Conservation (phyloP, 345 rosid genomes). For the Conringia planisiliqua region DNA sequence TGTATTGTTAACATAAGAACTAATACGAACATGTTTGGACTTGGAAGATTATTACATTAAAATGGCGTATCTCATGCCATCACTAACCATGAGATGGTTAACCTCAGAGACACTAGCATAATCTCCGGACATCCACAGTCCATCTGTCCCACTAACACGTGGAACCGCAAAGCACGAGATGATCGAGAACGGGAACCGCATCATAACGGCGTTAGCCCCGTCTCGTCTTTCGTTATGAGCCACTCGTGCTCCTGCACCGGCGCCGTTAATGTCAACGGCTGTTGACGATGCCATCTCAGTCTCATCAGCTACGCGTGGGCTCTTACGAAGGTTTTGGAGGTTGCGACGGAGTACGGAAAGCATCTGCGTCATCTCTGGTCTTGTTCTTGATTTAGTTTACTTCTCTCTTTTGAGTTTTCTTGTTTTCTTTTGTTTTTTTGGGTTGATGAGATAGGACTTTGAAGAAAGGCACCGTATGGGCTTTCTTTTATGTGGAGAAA, state of each 20-base stretch:
- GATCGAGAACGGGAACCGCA: constrained; percentile 49
- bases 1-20: background rate
- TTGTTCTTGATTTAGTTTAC: background rate
- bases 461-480: constrained; percentile 23
- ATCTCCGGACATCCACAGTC: constrained; percentile 71
- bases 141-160: constrained; percentile 57
- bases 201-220: constrained; percentile 41
- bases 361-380: constrained; percentile 42
- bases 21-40: background rate
- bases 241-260: background rate
- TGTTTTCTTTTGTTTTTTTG: background rate
- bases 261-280: background rate
- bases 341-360: constrained; percentile 40
- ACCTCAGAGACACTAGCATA: constrained; percentile 57
- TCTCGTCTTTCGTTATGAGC: constrained; percentile 30
- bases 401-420: background rate
- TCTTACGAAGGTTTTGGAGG: constrained; percentile 53
- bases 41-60: constrained; percentile 50
- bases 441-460: background rate
- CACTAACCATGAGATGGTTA: constrained; percentile 84
- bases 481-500: constrained; percentile 7
- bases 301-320: constrained; percentile 77
- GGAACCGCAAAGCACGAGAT: constrained; percentile 74
- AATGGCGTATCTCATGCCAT: constrained; percentile 90
- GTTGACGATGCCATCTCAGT: constrained; percentile 27